Evolutionary conservation across 169 alveolate species (phyloP), one percentile per base, ranked within the genome.

Genomic region (Plasmodium gonderi): DNA sequence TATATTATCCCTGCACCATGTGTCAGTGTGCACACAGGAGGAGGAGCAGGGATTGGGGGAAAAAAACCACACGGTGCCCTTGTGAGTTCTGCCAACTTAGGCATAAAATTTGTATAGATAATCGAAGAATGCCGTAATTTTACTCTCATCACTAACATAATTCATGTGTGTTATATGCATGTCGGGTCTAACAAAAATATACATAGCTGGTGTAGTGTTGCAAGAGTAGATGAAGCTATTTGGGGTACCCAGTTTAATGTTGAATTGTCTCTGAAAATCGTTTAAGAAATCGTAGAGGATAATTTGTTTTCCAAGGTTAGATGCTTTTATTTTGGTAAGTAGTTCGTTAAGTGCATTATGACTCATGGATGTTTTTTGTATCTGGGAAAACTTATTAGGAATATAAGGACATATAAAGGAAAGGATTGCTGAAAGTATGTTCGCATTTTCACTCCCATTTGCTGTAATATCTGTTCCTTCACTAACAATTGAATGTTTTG

Each of bases 151-250:
- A 36, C 49, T 80, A 7, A 80, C 79, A 65, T 80, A 80, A 65
- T 80, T 80, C 78, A 80, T 80, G 79, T 80, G 91, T 1, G 91
- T 80, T 36, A 80, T 80, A 9, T 80, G 91, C 78, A 80, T 64
- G 17, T 80, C 91, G 17, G 91, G 91, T 0, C 80, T 44, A 20
- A 80, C 45, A 23, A 80, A 80, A 80, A 80, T 80, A 12, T 80
- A 80, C 79, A 80, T 80, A n/a, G 91, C 91, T 26, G 91, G 49
- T 65, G 47, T 40, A 20, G 72, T 47, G 20, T 69, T 64, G 65
- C 47, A 29, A 14, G 54, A 67, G n/a, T 65, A 23, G 5, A 47
- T 80, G 12, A 47, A 14, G 33, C 12, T 47, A 17, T 69, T 36
- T 42, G 91, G 91, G 2, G 49, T 33, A 26, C 38, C 47, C 5